These are phyloP conservation scores for Cicer pinnatifidum DNA, from an alignment of 306 rosid species.

Conservation along the genomic window DNA sequence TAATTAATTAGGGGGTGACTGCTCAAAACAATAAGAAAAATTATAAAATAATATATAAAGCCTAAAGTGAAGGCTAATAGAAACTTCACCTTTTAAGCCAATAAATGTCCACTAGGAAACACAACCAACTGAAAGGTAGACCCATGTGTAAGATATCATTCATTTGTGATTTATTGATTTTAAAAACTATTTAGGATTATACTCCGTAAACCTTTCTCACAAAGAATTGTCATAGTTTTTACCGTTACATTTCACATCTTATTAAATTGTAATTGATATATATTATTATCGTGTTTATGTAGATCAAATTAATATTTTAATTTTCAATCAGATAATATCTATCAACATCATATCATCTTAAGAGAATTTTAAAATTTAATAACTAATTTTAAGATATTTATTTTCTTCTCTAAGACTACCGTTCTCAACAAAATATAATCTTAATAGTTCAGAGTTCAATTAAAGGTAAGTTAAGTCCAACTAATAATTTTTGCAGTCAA, in stretches of 20 bases:
- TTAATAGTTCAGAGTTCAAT: too few species aligned
- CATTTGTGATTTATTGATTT: constrained; percentile 25
- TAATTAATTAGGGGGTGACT: constrained; percentile 31
- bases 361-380: constrained; percentile 10
- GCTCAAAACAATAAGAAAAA: constrained; percentile 9
- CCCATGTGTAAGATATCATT: constrained; percentile 1
- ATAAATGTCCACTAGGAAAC: constrained; percentile 36
- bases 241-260: constrained; percentile 13
- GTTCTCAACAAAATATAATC: too few species aligned
- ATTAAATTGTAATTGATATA: constrained; percentile 30
- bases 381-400: background rate
- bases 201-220: constrained; percentile 1
- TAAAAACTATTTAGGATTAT: constrained; percentile 9
- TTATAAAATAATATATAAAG: background rate
- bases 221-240: constrained; percentile 21
- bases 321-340: constrained; percentile 8
- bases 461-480: too few species aligned
- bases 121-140: constrained; percentile 35
- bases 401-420: too few species aligned
- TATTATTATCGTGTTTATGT: constrained; percentile 22
- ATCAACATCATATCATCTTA: constrained; percentile 30
- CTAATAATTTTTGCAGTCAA: too few species aligned
- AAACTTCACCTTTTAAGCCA: constrained; percentile 43
- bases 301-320: background rate
- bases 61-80: constrained; percentile 24